These are phyloP conservation scores for Cyanidioschyzon merolae DNA, from an alignment of 23 red algal species.

Conservation along the genomic window DNA sequence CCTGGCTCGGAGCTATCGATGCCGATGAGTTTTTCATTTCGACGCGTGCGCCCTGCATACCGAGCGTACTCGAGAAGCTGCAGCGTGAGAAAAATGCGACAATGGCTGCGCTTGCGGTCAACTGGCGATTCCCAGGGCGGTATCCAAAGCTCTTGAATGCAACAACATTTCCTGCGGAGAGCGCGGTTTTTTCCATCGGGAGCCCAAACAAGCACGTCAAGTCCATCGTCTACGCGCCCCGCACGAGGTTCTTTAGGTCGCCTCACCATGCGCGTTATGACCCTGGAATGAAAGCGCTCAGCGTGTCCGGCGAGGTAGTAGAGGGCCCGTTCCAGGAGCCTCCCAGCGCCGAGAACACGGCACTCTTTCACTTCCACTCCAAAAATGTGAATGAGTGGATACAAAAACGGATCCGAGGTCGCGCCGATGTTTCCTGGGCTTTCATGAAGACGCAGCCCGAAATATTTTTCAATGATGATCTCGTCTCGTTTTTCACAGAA, in stretches of 20 bases:
- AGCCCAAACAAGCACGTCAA: background rate
- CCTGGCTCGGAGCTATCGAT: constrained; percentile 1
- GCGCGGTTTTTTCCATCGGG: background rate
- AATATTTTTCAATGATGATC: constrained; percentile 9
- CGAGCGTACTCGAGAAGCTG: background rate
- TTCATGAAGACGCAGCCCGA: background rate
- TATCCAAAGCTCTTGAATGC: background rate
- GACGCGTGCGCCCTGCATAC: background rate
- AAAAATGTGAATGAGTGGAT: background rate
- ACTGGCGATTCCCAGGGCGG: background rate
- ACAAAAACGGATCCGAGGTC: constrained; percentile 9
- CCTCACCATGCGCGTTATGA: background rate
- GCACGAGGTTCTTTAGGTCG: background rate
- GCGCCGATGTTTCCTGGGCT: background rate
- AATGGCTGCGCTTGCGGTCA: background rate
- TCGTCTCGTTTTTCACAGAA: background rate
- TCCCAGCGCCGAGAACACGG: background rate
- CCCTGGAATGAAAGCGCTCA: background rate
- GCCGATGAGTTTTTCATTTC: constrained; percentile 8
- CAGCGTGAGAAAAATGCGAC: background rate
- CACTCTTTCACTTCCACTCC: background rate
- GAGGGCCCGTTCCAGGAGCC: background rate
- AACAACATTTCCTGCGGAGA: background rate
- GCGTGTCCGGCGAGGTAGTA: background rate
- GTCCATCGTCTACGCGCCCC: background rate